Evolutionary conservation across 352 stramenopile genomes (phyloP).

Genomic region (Pythium aphanidermatum): DNA sequence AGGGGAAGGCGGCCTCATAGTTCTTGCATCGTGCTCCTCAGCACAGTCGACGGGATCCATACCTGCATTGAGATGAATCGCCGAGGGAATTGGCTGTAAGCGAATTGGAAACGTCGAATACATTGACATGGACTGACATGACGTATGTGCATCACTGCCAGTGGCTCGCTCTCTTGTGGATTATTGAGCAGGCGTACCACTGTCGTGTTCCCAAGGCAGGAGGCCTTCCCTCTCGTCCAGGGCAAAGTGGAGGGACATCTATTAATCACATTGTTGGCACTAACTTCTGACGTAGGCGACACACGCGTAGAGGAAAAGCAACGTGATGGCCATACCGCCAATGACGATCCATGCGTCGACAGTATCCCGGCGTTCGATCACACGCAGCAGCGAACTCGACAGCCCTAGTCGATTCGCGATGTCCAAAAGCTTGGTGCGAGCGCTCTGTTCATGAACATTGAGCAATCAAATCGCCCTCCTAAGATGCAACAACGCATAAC

Average conservation of each 20-base stretch:
- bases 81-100: not conserved
- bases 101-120: conserved; percentile 2
- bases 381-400: conserved; percentile 72
- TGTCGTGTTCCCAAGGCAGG: too few species aligned
- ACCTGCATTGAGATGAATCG: too few species aligned
- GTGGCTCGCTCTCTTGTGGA: not conserved
- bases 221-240: too few species aligned
- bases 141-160: not conserved
- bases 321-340: conserved; percentile 72
- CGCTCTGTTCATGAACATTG: conserved; percentile 31
- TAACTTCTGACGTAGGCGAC: conserved; percentile 47
- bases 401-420: conserved; percentile 81
- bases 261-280: not conserved
- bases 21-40: not conserved
- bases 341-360: conserved; percentile 85
- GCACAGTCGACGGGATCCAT: not conserved
- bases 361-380: conserved; percentile 77
- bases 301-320: conserved; percentile 77
- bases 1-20: conserved; percentile 14
- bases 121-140: conserved; percentile 3
- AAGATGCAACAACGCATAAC: not conserved
- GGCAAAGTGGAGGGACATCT: too few species aligned
- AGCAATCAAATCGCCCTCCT: too few species aligned
- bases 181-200: too few species aligned
- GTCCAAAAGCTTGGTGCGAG: conserved; percentile 72